A percentile compares a stretch with the other conserved stretches of the same genome.
These are phyloP conservation scores for Sporisorium iseilematis-ciliati DNA, from an alignment of 1,284 basidiomycete genomes.

Conservation along the genomic window DNA sequence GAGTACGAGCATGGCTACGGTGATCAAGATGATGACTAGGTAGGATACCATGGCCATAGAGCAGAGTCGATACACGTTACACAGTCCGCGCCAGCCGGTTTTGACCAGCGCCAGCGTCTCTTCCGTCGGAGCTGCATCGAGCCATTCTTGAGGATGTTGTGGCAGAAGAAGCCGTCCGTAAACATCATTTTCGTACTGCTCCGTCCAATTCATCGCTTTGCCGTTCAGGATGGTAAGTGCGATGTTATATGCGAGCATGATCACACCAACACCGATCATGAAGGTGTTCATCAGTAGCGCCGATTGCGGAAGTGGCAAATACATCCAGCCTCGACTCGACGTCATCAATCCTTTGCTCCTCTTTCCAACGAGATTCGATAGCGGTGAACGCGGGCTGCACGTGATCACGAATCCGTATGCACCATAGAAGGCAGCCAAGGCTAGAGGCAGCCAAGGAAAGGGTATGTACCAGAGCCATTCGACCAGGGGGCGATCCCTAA, in stretches of 20 bases:
- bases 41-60: constrained; percentile 14
- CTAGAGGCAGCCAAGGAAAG: constrained; percentile 21
- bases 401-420: constrained; percentile 31
- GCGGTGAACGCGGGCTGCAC: constrained; percentile 32
- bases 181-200: neutral
- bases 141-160: constrained; percentile 14
- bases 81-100: neutral
- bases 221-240: neutral
- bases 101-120: neutral
- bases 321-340: constrained; percentile 10
- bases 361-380: constrained; percentile 9
- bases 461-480: constrained; percentile 29
- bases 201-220: neutral
- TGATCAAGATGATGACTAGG: constrained; percentile 7
- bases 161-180: neutral
- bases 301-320: constrained; percentile 28
- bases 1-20: neutral
- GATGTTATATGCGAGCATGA: constrained; percentile 16
- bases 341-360: neutral
- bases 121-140: constrained; percentile 4
- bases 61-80: constrained; percentile 20
- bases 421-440: constrained; percentile 8
- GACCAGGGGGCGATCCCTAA: neutral
- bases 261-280: constrained; percentile 10
- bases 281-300: constrained; percentile 25